A percentile compares a stretch with the other conserved stretches of the same genome.
Evolutionary conservation across 208 protist genomes (phyloP).

Genomic region (Wallacemonas sp.): DNA sequence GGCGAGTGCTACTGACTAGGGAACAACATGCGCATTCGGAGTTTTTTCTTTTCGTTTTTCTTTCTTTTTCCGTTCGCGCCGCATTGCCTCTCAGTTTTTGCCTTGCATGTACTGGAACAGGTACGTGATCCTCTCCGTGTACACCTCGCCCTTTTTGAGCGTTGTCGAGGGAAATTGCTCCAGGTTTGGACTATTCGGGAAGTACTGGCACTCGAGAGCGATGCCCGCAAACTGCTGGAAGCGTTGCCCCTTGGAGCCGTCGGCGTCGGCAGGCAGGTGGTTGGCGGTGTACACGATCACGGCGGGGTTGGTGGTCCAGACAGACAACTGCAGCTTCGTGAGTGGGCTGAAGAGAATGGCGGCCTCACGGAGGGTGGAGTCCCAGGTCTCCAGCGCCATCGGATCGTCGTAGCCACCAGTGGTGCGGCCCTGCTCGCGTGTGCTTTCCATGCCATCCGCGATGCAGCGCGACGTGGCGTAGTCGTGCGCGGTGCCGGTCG

Average conservation of each 20-base stretch:
- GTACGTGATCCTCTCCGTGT: conserved; percentile 66
- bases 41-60: no score
- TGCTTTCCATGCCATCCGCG: conserved; percentile 52
- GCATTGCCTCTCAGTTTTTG: background rate
- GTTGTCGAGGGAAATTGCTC: conserved; percentile 55
- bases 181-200: conserved; percentile 75
- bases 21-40: no score
- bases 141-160: conserved; percentile 61
- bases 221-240: conserved; percentile 66
- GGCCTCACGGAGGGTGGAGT: conserved; percentile 64
- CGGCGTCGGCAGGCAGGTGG: conserved; percentile 48
- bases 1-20: no score
- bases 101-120: conserved; percentile 55
- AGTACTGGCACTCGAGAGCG: conserved; percentile 78
- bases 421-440: conserved; percentile 31
- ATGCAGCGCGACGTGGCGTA: conserved; percentile 50
- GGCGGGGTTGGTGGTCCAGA: conserved; percentile 68
- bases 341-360: conserved; percentile 62
- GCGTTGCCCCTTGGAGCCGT: conserved; percentile 51
- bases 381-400: conserved; percentile 71
- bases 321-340: conserved; percentile 60
- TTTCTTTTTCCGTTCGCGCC: background rate
- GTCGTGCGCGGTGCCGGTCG: conserved; percentile 52
- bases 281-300: conserved; percentile 76
- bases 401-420: conserved; percentile 72